Evolutionary conservation across 768 basidiomycete species (phyloP).

Genomic region (Lactarius hatsudake): DNA sequence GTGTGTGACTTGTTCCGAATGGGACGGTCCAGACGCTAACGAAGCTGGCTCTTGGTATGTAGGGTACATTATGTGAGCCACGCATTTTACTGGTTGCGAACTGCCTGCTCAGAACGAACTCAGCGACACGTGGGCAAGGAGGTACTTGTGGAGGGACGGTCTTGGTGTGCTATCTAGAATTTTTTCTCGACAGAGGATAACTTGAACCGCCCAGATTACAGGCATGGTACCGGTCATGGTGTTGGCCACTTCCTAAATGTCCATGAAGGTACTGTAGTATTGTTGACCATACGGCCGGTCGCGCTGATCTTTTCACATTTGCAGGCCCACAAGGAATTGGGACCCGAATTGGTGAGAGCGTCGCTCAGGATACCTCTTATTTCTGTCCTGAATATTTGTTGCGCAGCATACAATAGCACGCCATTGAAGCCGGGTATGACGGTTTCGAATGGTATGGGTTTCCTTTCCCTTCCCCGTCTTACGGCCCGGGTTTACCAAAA

Average conservation of each 20-base stretch:
- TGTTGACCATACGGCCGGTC: background rate
- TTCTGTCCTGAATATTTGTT: constrained; percentile 1
- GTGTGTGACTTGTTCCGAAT: constrained; percentile 36
- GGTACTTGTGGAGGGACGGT: constrained; percentile 82
- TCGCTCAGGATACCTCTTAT: background rate
- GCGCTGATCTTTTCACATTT: background rate
- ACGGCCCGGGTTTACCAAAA: background rate
- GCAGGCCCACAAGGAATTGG: constrained; percentile 63
- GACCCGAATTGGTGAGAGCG: constrained; percentile 42
- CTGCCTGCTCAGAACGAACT: background rate
- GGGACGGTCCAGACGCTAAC: background rate
- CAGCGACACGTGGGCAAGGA: constrained; percentile 80
- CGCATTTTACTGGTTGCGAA: background rate
- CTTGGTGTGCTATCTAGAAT: constrained; percentile 51
- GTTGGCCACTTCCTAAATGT: constrained; percentile 94
- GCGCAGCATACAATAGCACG: constrained; percentile 61
- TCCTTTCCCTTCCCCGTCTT: background rate
- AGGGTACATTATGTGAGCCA: constrained; percentile 57
- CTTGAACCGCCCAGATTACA: constrained; percentile 48
- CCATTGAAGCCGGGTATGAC: constrained; percentile 84
- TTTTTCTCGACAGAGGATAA: background rate
- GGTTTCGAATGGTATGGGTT: constrained; percentile 68
- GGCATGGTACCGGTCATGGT: constrained; percentile 94
- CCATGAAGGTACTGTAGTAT: constrained; percentile 57
- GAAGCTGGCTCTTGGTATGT: background rate